Conservation (phyloP, 495 filamentous ascomycete genomes). For the Podospora conica region DNA sequence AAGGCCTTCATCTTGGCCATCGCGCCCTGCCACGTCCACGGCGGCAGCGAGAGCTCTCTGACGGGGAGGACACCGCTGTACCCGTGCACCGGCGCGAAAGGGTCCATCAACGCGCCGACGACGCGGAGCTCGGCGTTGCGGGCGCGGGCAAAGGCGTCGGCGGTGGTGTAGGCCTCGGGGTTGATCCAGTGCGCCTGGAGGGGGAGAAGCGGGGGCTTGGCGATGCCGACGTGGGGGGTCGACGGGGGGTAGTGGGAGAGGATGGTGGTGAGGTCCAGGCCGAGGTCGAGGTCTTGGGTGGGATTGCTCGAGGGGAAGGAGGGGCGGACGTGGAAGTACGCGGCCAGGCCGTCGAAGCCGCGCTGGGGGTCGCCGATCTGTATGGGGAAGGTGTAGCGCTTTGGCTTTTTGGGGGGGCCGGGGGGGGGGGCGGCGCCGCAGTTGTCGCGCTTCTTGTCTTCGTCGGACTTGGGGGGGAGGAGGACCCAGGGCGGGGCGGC, state of each 20-base stretch:
- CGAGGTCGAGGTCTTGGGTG: constrained; percentile 23
- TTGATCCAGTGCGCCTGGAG: no score
- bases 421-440: no score
- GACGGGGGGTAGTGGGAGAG: background rate
- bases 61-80: constrained; percentile 38
- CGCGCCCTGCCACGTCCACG: constrained; percentile 40
- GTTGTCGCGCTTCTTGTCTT: no score
- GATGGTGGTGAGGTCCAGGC: background rate
- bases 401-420: background rate
- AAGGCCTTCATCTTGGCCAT: constrained; percentile 43
- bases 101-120: constrained; percentile 36
- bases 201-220: no score
- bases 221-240: background rate
- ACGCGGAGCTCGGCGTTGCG: background rate
- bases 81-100: constrained; percentile 37
- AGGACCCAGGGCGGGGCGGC: background rate
- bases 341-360: constrained; percentile 38
- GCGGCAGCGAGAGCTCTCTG: constrained; percentile 29
- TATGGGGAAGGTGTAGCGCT: constrained; percentile 33
- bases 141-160: background rate
- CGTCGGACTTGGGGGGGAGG: background rate
- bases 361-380: constrained; percentile 38
- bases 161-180: background rate
- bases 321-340: constrained; percentile 31
- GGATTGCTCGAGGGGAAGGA: background rate